Evolutionary conservation across 768 basidiomycete genomes (phyloP).

Genomic region (Filobasidium floriforme): DNA sequence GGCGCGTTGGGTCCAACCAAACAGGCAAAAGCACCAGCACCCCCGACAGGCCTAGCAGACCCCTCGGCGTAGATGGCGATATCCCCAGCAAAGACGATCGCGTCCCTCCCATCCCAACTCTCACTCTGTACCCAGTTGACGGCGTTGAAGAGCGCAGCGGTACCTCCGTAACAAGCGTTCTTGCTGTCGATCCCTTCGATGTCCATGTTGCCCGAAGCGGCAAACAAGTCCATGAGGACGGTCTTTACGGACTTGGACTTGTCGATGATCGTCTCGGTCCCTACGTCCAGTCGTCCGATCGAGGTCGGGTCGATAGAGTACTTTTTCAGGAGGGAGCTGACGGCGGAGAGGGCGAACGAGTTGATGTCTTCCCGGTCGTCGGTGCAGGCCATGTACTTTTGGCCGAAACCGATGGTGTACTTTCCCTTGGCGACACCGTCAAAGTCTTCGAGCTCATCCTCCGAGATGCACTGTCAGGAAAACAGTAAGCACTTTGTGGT

Average conservation of each 20-base stretch:
- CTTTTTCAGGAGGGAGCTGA: slow-evolving; percentile 79
- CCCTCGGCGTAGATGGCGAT: slow-evolving; percentile 98
- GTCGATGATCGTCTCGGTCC: slow-evolving; percentile 98
- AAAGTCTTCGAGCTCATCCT: slow-evolving; percentile 85
- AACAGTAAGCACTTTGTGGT: slow-evolving; percentile 3
- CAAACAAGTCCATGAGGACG: slow-evolving; percentile 95
- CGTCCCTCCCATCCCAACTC: slow-evolving; percentile 95
- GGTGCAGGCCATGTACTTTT: slow-evolving; percentile 96
- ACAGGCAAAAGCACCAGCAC: slow-evolving; percentile 90
- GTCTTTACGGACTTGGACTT: slow-evolving; percentile 99
- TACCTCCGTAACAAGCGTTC: slow-evolving; percentile 98
- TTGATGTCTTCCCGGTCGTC: slow-evolving; percentile 98
- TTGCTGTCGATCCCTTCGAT: slow-evolving; percentile 99
- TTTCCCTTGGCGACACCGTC: slow-evolving; percentile 92
- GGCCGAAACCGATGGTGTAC: slow-evolving; percentile 97
- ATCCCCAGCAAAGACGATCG: slow-evolving; percentile 92
- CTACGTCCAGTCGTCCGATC: slow-evolving; percentile 95
- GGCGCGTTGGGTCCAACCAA: slow-evolving; percentile 95
- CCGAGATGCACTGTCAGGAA: slow-evolving; percentile 72
- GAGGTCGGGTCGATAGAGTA: slow-evolving; percentile 92
- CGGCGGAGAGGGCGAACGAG: slow-evolving; percentile 89
- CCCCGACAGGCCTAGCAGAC: slow-evolving; percentile 86
- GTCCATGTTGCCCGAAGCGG: slow-evolving; percentile 83
- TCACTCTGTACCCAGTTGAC: slow-evolving; percentile 95
- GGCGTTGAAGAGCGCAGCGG: slow-evolving; percentile 96